These are phyloP conservation scores for Phytopythium cucurbitacearum DNA, from an alignment of 352 stramenopile genomes.

Conservation along the genomic window DNA sequence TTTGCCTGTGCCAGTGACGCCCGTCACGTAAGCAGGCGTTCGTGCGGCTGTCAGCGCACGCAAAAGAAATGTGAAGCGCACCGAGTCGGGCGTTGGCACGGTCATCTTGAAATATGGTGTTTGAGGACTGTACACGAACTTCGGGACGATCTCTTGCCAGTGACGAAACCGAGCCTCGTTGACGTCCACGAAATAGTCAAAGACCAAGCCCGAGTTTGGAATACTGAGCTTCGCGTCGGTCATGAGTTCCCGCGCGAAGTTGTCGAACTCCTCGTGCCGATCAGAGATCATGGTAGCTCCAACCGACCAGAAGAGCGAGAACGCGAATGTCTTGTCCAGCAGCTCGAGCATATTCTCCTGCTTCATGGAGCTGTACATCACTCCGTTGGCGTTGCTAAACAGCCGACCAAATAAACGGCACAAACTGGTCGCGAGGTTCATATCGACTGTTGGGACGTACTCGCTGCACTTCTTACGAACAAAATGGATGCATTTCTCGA, in stretches of 20 bases:
- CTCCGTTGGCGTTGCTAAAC: slow-evolving; percentile 29
- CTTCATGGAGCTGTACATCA: slow-evolving; percentile 20
- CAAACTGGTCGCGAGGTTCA: slow-evolving; percentile 84
- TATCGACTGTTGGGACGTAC: slow-evolving; percentile 86
- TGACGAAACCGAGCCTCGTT: slow-evolving; percentile 37
- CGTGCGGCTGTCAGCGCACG: slow-evolving; percentile 55
- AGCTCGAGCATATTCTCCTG: slow-evolving; percentile 41
- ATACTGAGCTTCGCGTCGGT: slow-evolving; percentile 45
- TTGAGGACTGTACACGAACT: slow-evolving; percentile 55
- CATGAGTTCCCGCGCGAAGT: slow-evolving; percentile 63
- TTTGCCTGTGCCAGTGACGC: slow-evolving; percentile 87
- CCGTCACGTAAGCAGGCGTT: slow-evolving; percentile 85
- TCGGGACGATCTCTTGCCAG: slow-evolving; percentile 63
- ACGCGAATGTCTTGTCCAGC: slow-evolving; percentile 84
- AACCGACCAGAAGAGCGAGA: slow-evolving; percentile 90
- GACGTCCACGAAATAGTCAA: slow-evolving; percentile 86
- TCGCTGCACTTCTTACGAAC: slow-evolving; percentile 75
- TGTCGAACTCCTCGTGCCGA: slow-evolving; percentile 77
- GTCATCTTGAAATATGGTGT: slow-evolving; percentile 81
- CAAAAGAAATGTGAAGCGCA: slow-evolving; percentile 63
- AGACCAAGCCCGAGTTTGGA: slow-evolving; percentile 61
- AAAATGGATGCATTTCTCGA: slow-evolving; percentile 77
- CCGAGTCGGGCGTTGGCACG: slow-evolving; percentile 67
- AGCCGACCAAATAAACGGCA: slow-evolving; percentile 84
- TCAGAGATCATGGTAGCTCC: slow-evolving; percentile 78